phyloP scores from a whole-genome alignment of 1,139 yeast species.

The Saccharomyces hybrid region DNA sequence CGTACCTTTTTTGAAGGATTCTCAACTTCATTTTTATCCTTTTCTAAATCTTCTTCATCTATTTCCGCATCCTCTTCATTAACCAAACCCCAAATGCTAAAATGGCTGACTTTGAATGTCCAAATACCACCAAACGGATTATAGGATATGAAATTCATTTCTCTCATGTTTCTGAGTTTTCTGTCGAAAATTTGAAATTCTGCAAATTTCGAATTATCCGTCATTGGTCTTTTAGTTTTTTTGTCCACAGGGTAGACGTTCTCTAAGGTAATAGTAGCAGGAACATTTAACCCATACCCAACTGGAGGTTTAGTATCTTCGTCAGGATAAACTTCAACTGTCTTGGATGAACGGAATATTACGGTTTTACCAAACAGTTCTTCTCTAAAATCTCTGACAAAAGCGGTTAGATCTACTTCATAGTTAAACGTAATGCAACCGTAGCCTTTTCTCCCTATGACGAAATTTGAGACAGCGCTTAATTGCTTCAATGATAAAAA shows the following conservation, averaged over 20 bases:
- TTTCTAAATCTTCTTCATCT: slow-evolving; percentile 35
- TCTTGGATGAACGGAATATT: slow-evolving; percentile 45
- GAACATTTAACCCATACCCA: slow-evolving; percentile 74
- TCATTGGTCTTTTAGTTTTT: slow-evolving; percentile 33
- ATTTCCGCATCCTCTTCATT: slow-evolving; percentile 58
- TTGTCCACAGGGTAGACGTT: slow-evolving; percentile 47
- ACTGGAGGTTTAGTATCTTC: slow-evolving; percentile 47
- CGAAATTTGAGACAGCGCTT: slow-evolving; percentile 53
- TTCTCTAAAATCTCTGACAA: slow-evolving; percentile 39
- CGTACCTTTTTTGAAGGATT: slow-evolving; percentile 1
- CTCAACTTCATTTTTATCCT: slow-evolving; percentile 35
- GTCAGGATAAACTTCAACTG: slow-evolving; percentile 63
- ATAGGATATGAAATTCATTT: slow-evolving; percentile 73
- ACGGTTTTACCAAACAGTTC: slow-evolving; percentile 52
- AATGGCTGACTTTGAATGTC: slow-evolving; percentile 83
- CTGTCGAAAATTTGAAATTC: slow-evolving; percentile 44
- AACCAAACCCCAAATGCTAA: slow-evolving; percentile 86
- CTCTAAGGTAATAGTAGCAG: slow-evolving; percentile 75
- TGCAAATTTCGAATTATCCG: slow-evolving; percentile 36
- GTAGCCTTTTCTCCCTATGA: slow-evolving; percentile 64
- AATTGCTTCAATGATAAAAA: slow-evolving; percentile 45
- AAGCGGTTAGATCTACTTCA: slow-evolving; percentile 64
- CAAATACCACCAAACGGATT: slow-evolving; percentile 70
- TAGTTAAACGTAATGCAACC: slow-evolving; percentile 68
- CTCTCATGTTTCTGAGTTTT: slow-evolving; percentile 45